Conservation (phyloP, 2,329 filamentous ascomycete species). For the Cordyceps cateniannulata region DNA sequence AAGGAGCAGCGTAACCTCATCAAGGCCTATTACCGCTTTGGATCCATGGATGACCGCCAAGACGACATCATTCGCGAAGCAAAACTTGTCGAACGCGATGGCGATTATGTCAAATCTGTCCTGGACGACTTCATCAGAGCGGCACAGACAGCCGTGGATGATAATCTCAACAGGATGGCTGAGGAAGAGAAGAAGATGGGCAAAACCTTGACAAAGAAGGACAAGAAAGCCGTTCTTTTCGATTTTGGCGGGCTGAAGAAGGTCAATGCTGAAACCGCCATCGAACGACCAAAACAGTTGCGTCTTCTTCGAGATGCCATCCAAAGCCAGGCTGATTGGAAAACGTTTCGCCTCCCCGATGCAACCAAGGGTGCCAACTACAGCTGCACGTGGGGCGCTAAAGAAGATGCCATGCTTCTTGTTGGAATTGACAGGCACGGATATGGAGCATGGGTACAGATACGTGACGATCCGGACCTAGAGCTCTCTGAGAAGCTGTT, state of each 20-base stretch:
- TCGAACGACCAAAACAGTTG: conserved; percentile 86
- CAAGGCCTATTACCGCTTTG: conserved; percentile 83
- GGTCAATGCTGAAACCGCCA: conserved; percentile 89
- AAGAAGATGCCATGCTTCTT: conserved; percentile 95
- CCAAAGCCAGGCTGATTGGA: conserved; percentile 59
- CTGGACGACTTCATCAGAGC: conserved; percentile 65
- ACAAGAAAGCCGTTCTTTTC: conserved; percentile 93
- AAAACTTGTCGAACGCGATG: conserved; percentile 74
- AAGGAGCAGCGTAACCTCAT: conserved; percentile 92
- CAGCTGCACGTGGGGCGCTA: conserved; percentile 83
- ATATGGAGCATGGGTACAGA: conserved; percentile 91
- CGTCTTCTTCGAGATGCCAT: conserved; percentile 74
- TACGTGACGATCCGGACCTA: conserved; percentile 84
- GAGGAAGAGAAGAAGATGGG: conserved; percentile 76
- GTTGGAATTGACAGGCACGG: conserved; percentile 90
- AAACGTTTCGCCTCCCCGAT: conserved; percentile 78
- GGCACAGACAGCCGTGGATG: conserved; percentile 53
- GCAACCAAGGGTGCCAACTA: conserved; percentile 91
- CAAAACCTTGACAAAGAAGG: conserved; percentile 87
- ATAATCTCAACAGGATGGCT: conserved; percentile 64
- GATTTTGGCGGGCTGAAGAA: conserved; percentile 92
- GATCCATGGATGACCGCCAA: conserved; percentile 79
- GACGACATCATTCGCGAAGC: conserved; percentile 86
- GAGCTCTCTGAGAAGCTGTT: conserved; percentile 88
- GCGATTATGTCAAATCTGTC: conserved; percentile 68